Conservation (phyloP, 1,284 basidiomycete species). For the Ceratobasidium sp. region DNA sequence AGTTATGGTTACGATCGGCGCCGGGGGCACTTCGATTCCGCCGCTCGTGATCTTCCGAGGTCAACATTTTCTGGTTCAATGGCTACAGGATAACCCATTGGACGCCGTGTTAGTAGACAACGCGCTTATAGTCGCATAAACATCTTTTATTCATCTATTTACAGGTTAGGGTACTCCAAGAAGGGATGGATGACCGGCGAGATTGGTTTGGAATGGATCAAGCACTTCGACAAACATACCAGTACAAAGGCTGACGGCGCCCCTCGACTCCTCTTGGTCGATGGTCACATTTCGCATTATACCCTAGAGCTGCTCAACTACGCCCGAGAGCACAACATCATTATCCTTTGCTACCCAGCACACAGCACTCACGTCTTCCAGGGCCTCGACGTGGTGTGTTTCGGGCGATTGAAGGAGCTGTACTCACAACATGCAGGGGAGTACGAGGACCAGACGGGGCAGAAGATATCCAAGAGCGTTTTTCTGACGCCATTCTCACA, state of each 20-base stretch:
- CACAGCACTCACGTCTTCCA: slow-evolving; percentile 53
- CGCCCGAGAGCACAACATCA: slow-evolving; percentile 57
- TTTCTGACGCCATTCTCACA: slow-evolving; percentile 49
- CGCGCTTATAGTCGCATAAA: background rate
- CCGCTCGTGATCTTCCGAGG: slow-evolving; percentile 61
- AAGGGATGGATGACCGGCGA: slow-evolving; percentile 55
- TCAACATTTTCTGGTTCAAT: slow-evolving; percentile 54
- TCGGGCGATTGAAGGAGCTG: slow-evolving; percentile 27
- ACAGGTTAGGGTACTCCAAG: slow-evolving; percentile 50
- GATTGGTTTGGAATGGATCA: slow-evolving; percentile 56
- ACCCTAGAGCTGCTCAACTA: slow-evolving; percentile 57
- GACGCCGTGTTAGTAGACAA: slow-evolving; percentile 39
- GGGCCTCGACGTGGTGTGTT: slow-evolving; percentile 47
- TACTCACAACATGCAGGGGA: slow-evolving; percentile 32
- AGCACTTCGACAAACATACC: slow-evolving; percentile 59
- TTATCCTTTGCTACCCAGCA: slow-evolving; percentile 60
- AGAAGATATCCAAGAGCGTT: slow-evolving; percentile 53
- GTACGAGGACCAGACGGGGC: slow-evolving; percentile 50
- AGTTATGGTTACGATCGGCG: slow-evolving; percentile 58
- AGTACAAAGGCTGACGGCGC: slow-evolving; percentile 56
- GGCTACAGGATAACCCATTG: slow-evolving; percentile 51
- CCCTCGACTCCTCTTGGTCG: slow-evolving; percentile 57
- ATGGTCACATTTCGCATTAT: slow-evolving; percentile 63
- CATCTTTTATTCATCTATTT: too few relatives aligned
- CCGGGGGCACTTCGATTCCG: slow-evolving; percentile 54